phyloP scores from a whole-genome alignment of 441 rosid species.

The Gossypium gossypioides region DNA sequence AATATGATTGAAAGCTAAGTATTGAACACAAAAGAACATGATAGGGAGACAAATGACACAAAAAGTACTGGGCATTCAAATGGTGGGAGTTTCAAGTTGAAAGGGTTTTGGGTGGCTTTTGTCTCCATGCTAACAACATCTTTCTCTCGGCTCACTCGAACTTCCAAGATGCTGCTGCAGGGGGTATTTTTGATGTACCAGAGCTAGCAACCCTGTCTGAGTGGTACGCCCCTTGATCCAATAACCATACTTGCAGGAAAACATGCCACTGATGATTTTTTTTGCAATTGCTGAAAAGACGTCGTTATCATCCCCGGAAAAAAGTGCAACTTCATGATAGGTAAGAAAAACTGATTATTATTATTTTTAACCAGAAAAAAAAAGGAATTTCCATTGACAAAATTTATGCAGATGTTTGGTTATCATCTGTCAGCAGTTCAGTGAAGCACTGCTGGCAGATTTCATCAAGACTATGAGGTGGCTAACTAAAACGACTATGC shows the following conservation, averaged over 20 bases:
- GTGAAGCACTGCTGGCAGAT: not conserved
- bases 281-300: slow-evolving; percentile 7
- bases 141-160: slow-evolving; percentile 15
- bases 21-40: not conserved
- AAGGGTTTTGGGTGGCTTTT: slow-evolving; percentile 15
- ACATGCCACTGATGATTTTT: not conserved
- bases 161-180: slow-evolving; percentile 16
- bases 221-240: not conserved
- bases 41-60: not conserved
- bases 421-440: not conserved
- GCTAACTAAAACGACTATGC: not conserved
- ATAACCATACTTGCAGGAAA: not conserved
- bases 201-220: slow-evolving; percentile 8
- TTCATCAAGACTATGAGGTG: not conserved
- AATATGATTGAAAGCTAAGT: not conserved
- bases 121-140: slow-evolving; percentile 22
- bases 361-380: too few species aligned
- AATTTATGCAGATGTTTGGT: not conserved
- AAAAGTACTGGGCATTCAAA: not conserved
- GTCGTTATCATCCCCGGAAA: slow-evolving; percentile 15
- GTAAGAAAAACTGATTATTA: not conserved
- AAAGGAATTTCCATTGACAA: not conserved
- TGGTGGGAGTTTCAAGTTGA: not conserved
- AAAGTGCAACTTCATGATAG: slow-evolving; percentile 9
- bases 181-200: slow-evolving; percentile 12